Percentiles rank a stretch among this genome's conserved stretches.
Evolutionary conservation across 805 yeast genomes (phyloP).

Genomic region (Metschnikowia dekortorum): DNA sequence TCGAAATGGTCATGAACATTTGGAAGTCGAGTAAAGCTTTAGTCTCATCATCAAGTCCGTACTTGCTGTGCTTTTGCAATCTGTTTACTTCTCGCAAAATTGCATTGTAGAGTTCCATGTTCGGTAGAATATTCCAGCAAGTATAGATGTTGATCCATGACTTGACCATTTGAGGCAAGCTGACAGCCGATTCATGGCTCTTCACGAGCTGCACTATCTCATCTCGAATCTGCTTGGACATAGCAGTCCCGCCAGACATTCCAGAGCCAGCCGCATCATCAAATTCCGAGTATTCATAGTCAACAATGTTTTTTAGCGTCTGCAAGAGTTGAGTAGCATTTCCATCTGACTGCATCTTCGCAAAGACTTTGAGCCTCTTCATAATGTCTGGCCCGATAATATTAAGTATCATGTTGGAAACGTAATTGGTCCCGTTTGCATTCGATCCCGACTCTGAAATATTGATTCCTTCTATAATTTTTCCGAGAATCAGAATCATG

Average conservation of each 20-base stretch:
- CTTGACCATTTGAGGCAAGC: not conserved
- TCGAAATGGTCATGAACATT: conserved; percentile 6
- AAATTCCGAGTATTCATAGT: conserved; percentile 8
- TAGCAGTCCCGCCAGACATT: not conserved
- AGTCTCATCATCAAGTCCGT: conserved; percentile 10
- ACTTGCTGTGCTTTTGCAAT: conserved; percentile 3
- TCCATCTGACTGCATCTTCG: not conserved
- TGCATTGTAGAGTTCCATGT: not conserved
- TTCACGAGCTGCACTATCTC: conserved; percentile 4
- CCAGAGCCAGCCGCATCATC: too few species aligned
- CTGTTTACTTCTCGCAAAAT: conserved; percentile 6
- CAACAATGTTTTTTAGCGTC: conserved; percentile 5
- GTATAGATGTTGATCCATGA: conserved; percentile 8
- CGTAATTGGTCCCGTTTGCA: conserved; percentile 9
- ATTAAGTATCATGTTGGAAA: conserved; percentile 13
- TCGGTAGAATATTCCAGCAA: conserved; percentile 3
- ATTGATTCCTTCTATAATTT: conserved; percentile 12
- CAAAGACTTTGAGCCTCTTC: conserved; percentile 2
- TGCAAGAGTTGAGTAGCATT: conserved; percentile 5
- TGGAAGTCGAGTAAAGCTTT: conserved; percentile 10
- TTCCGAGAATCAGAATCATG: conserved; percentile 11
- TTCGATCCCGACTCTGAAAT: conserved; percentile 6
- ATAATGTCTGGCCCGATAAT: conserved; percentile 10
- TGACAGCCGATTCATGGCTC: not conserved
- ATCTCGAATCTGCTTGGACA: conserved; percentile 3